Conservation (phyloP, 352 stramenopile genomes). For the Phytophthora chlamydospora region DNA sequence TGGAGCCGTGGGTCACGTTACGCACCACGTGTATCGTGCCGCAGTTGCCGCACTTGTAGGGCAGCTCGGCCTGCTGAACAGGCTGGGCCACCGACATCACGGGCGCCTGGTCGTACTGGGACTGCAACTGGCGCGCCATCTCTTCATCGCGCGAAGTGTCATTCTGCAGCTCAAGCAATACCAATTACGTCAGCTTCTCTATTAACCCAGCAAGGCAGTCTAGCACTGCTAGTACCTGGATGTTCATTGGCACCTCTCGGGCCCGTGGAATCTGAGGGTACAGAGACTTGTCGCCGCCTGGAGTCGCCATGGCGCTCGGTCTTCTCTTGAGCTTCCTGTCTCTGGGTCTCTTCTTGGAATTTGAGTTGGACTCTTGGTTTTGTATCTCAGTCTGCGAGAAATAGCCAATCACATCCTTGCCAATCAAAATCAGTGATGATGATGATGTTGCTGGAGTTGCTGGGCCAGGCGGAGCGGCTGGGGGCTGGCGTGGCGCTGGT, state of each 20-base stretch:
- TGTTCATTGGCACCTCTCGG: conserved; percentile 18
- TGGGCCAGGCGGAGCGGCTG: conserved; percentile 34
- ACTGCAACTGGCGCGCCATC: conserved; percentile 61
- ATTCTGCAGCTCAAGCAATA: conserved; percentile 18
- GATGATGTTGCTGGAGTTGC: conserved; percentile 23
- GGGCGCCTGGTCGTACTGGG: conserved; percentile 49
- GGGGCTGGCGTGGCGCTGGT: conserved; percentile 34
- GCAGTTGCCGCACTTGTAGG: conserved; percentile 73
- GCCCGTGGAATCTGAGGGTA: conserved; percentile 27
- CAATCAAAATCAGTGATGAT: conserved; percentile 24
- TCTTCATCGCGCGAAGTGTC: conserved; percentile 56
- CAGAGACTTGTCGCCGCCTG: conserved; percentile 24
- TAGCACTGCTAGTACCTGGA: conserved; percentile 12
- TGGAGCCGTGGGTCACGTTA: conserved; percentile 56
- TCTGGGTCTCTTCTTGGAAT: conserved; percentile 14
- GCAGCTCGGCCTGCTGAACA: conserved; percentile 42
- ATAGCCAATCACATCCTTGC: conserved; percentile 29
- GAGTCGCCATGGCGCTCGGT: conserved; percentile 17
- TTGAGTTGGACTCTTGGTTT: neutral
- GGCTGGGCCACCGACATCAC: conserved; percentile 47
- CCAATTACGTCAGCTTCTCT: neutral
- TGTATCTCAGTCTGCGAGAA: conserved; percentile 8
- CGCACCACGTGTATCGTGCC: conserved; percentile 67
- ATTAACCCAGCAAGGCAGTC: neutral
- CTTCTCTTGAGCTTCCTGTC: conserved; percentile 4